Base-by-base conservation (phyloP, 1,139 yeast genomes). In the Debaryomyces coudertii region DNA sequence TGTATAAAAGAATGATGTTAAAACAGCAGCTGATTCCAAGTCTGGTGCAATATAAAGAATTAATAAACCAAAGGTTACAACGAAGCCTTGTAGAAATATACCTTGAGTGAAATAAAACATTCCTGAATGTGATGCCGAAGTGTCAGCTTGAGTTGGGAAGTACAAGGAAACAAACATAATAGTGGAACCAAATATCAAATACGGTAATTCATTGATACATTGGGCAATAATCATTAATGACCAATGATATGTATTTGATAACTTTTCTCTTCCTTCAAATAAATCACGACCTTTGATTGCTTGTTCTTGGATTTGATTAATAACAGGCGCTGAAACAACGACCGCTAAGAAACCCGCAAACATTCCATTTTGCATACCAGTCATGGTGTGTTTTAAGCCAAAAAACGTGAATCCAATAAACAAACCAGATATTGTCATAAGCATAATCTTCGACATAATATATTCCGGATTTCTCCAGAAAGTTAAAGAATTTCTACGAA, bases 211-310 rank as follows among this genome's bases (percentile, higher is more conserved):
- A 48, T 70, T 69, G 36, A 82, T 43, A 46, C 71, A 70, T 56
- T 82, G 85, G 2, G 82, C 64, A 9, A 81, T 42, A 30, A 83
- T 64, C 60, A 83, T 62, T 33, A 80, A 64, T 7, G 83, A 71
- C 85, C 87, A 83, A 54, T 82, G 86, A 68, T 80, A 83, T 49
- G 86, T 82, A 55, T 82, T 82, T 7, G 87, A 81, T 49, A 79
- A 75, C 42, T 81, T 76, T 58, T 83, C 90, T 61, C 89, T 73
- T 12, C 79, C 82, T 63, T 83, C 87, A 55, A 61, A 83, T 38
- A 82, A 62, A 46, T 81, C 85, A 60, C 86, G 71, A 3, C 82
- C 69, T 24, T 67, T 70, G 47, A 79, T 73, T 8, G 85, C 84
- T 42, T 62, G 62, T 22, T 56, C 63, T 47, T 63, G 66, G 47